Percentiles rank a stretch among this genome's conserved stretches.
Evolutionary conservation across 2,329 filamentous ascomycete species (phyloP).

Genomic region (Alternaria burnsii): DNA sequence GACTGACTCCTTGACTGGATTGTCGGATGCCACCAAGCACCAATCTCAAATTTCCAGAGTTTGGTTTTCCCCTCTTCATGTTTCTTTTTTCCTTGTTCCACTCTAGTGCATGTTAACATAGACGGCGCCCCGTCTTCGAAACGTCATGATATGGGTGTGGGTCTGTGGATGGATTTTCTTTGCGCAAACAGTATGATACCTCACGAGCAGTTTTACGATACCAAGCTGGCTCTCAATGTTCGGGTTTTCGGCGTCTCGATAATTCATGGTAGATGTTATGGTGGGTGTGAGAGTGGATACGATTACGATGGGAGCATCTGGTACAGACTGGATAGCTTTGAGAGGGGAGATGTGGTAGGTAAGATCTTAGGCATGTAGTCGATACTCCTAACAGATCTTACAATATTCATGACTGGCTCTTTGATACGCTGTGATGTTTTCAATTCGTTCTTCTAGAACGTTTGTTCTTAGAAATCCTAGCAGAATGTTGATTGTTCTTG

Average conservation of each 20-base stretch:
- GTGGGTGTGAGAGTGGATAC: conserved; percentile 25
- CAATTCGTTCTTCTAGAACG: background rate
- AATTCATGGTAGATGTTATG: conserved; percentile 18
- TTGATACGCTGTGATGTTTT: background rate
- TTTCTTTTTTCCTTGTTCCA: conserved; percentile 36
- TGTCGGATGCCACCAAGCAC: conserved; percentile 19
- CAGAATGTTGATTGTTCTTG: background rate
- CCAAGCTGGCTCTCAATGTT: conserved; percentile 27
- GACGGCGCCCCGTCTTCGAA: conserved; percentile 41
- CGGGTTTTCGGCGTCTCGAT: conserved; percentile 25
- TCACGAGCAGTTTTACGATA: conserved; percentile 29
- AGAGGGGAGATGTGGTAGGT: background rate
- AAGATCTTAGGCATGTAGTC: conserved; percentile 30
- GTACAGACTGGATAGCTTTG: conserved; percentile 29
- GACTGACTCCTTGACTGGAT: conserved; percentile 45
- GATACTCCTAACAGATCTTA: conserved; percentile 27
- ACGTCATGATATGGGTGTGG: conserved; percentile 36
- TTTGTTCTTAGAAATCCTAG: background rate
- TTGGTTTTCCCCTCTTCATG: conserved; percentile 23
- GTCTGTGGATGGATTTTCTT: conserved; percentile 29
- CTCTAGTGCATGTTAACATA: conserved; percentile 40
- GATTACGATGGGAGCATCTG: conserved; percentile 22
- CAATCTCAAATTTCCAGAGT: conserved; percentile 25
- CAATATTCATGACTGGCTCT: conserved; percentile 4
- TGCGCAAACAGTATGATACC: conserved; percentile 42